phyloP scores from a whole-genome alignment of 805 yeast species.

The Dipodascus geniculatus region DNA sequence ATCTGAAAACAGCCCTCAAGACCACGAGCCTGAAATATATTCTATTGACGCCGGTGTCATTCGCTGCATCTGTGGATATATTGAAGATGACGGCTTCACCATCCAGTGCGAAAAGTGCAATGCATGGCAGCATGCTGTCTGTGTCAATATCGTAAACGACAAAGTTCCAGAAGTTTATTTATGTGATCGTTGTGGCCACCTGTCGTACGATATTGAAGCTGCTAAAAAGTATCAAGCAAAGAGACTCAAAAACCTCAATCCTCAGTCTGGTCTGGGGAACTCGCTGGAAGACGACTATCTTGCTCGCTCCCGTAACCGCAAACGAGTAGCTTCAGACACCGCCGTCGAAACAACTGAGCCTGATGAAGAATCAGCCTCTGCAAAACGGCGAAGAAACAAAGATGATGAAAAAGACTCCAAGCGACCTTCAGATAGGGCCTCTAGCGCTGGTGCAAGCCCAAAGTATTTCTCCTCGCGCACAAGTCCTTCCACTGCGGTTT shows the following conservation, averaged over 20 bases:
- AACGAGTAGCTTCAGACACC: not conserved
- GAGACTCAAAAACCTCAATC: not conserved
- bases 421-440: constrained; percentile 4
- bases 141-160: constrained; percentile 61
- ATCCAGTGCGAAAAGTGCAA: constrained; percentile 87
- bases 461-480: constrained; percentile 1
- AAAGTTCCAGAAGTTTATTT: constrained; percentile 75
- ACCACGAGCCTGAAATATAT: constrained; percentile 9
- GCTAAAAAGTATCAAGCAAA: not conserved
- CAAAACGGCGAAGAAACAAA: constrained; percentile 4
- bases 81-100: constrained; percentile 90
- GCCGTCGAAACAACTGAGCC: constrained; percentile 12
- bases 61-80: constrained; percentile 79
- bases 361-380: constrained; percentile 4
- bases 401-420: constrained; percentile 4
- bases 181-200: constrained; percentile 66
- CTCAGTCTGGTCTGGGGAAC: not conserved
- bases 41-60: constrained; percentile 63
- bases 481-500: constrained; percentile 3
- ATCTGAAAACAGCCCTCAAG: not conserved
- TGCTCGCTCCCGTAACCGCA: not conserved
- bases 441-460: constrained; percentile 4
- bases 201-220: constrained; percentile 31
- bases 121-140: constrained; percentile 92
- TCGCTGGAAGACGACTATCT: not conserved